Conservation (phyloP, 768 basidiomycete species). For the Tephrocybe sp. region DNA sequence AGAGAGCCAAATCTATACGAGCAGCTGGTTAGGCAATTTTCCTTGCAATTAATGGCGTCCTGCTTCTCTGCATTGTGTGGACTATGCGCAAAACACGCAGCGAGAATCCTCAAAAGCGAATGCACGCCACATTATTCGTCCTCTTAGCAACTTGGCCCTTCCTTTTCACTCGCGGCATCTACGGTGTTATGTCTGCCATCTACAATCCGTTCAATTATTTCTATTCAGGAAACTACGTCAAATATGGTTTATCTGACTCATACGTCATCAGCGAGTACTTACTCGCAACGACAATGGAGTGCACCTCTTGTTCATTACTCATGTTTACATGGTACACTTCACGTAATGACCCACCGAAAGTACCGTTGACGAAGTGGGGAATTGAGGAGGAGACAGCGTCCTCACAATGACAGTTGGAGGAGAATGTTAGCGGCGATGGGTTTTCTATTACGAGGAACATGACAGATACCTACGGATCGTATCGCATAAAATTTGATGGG, state of each 20-base stretch:
- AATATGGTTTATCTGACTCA: conserved; percentile 16
- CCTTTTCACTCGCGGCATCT: conserved; percentile 30
- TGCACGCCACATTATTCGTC: conserved; percentile 27
- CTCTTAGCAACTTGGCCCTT: conserved; percentile 29
- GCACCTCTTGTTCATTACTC: conserved; percentile 21
- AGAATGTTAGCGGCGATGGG: too few relatives aligned
- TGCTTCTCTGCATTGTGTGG: conserved; percentile 22
- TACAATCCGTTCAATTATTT: conserved; percentile 25
- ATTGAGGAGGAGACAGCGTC: neutral
- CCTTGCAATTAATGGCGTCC: conserved; percentile 24
- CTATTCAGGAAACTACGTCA: conserved; percentile 20
- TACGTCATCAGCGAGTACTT: conserved; percentile 27
- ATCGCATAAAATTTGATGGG: too few relatives aligned
- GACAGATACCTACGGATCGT: too few relatives aligned
- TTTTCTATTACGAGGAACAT: too few relatives aligned
- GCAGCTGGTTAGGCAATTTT: conserved; percentile 30
- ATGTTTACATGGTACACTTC: conserved; percentile 20
- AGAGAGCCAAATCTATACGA: conserved; percentile 26
- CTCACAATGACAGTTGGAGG: neutral
- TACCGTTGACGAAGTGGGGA: conserved; percentile 10
- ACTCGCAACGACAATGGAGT: conserved; percentile 25
- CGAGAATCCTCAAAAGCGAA: conserved; percentile 10
- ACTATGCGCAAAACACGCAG: conserved; percentile 23
- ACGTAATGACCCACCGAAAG: conserved; percentile 18
- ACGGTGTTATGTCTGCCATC: conserved; percentile 26